phyloP scores from a whole-genome alignment of 768 basidiomycete genomes.

The Heimioporus sp. region DNA sequence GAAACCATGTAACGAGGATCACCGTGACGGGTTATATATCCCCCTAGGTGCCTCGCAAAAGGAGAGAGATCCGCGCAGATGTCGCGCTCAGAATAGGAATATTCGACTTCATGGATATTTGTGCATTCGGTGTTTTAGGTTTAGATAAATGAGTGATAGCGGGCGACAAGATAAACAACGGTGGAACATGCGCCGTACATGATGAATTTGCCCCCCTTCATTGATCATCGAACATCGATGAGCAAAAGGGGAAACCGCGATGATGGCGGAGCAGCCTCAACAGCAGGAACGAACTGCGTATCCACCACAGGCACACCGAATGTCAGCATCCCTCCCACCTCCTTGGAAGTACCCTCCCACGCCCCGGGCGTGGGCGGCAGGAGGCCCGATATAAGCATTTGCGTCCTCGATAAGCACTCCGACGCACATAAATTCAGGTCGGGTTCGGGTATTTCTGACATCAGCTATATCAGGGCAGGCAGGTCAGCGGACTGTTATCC shows the following conservation, averaged over 20 bases:
- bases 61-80: constrained; percentile 19
- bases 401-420: constrained; percentile 54
- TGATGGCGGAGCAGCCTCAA: constrained; percentile 68
- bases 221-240: constrained; percentile 40
- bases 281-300: constrained; percentile 53
- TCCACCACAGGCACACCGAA: constrained; percentile 53
- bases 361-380: constrained; percentile 39
- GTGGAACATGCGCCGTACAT: constrained; percentile 15
- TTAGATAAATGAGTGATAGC: constrained; percentile 32
- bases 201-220: constrained; percentile 14
- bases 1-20: constrained; percentile 2
- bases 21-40: constrained; percentile 28
- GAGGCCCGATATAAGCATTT: constrained; percentile 59
- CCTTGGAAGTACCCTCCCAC: constrained; percentile 19
- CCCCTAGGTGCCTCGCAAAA: not conserved
- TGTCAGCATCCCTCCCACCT: constrained; percentile 43
- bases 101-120: constrained; percentile 8
- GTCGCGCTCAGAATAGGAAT: constrained; percentile 11
- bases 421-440: constrained; percentile 30
- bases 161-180: constrained; percentile 16
- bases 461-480: constrained; percentile 10
- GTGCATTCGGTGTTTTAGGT: constrained; percentile 20
- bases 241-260: constrained; percentile 75
- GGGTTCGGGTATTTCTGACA: not conserved
- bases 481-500: constrained; percentile 1